These are phyloP conservation scores for Geosiphon pyriformis DNA, from an alignment of 192 early-diverging fungal species.

Conservation along the genomic window DNA sequence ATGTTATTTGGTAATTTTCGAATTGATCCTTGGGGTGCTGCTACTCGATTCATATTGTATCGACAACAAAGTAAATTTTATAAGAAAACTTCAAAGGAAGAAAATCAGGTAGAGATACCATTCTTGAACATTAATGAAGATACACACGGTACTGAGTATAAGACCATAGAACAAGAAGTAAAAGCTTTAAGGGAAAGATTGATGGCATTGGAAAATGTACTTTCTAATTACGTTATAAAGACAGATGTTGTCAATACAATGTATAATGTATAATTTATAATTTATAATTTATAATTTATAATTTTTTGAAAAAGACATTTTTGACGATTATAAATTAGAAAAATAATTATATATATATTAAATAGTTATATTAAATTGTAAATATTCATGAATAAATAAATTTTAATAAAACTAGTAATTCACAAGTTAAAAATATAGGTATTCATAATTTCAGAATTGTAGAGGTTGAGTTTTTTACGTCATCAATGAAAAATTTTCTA, in stretches of 20 bases:
- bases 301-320: no score
- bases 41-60: neutral
- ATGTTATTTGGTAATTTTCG: neutral
- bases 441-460: no score
- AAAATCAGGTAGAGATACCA: neutral
- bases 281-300: no score
- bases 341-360: no score
- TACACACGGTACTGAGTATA: neutral
- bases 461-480: no score
- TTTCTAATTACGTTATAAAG: neutral
- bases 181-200: neutral
- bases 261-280: no score
- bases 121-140: neutral
- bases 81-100: neutral
- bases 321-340: no score
- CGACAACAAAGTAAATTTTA: neutral
- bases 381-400: no score
- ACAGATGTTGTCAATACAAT: neutral
- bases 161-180: neutral
- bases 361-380: no score
- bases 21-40: neutral
- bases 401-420: no score
- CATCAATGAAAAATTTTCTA: no score
- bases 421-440: no score
- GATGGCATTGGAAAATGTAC: neutral